Evolutionary conservation across 1,284 basidiomycete genomes (phyloP), one percentile per base, ranked within the genome.

Genomic region (Apiotrichum laibachii): DNA sequence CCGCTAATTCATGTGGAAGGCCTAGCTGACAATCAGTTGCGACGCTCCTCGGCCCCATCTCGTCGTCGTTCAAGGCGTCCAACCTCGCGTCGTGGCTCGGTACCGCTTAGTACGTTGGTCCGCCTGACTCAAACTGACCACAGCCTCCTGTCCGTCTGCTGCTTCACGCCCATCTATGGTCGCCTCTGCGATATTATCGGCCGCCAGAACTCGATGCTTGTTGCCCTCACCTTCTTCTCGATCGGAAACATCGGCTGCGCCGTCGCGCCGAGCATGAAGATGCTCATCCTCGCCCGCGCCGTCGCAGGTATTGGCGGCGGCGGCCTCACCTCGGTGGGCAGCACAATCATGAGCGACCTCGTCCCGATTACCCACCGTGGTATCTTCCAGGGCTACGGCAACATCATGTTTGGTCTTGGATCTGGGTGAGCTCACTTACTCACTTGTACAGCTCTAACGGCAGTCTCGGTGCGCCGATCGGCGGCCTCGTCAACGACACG

Each of bases 231-330:
- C 55, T 81, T 93, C 63, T 93, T 94, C 80, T 88, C 90, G 34
- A 81, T 84, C 63, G 91, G 92, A 40, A 94, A 90, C 7, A 80
- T 90, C 42, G 80, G 87, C 8, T 95, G 92, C 70, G 92, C 88
- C 7, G 69, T 91, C 45, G 90, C 90, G 26, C 85, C 87, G 18
- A 88, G 86, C 11, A 94, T 94, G 91, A 82, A 86, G 65, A 77
- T 83, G n/a, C 81, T 94, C 57, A 90, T 94, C 62, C 82, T 82
- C 57, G 88, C 89, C 50, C 85, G 92, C 19, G 87, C 88, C 12
- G 76, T 93, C 46, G 91, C 92, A 42, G 91, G 91, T 50, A 90
- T 93, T 85, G 91, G 92, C 57, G 90, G 92, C 60, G 90, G 91
- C 74, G 90, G 90, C 84, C 59, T 79, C 42, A 71, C 69, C 16